phyloP scores from a whole-genome alignment of 2,329 filamentous ascomycete genomes.

The Chaetomium olivaceum region DNA sequence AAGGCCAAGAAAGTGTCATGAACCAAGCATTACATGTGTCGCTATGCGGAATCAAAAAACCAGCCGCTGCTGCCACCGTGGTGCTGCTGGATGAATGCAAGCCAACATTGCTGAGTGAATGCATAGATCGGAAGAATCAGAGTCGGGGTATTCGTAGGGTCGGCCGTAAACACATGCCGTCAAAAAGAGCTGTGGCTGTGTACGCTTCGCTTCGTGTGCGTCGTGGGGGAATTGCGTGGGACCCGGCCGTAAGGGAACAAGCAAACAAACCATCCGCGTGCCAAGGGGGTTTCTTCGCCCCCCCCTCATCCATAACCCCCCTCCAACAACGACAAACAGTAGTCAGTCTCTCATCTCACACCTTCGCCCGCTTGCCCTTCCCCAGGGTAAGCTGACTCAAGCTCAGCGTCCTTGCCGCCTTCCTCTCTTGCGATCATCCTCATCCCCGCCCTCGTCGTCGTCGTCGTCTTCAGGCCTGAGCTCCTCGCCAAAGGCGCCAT shows the following conservation, averaged over 20 bases:
- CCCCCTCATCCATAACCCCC: not conserved
- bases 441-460: constrained; percentile 35
- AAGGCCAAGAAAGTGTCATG: not conserved
- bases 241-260: not conserved
- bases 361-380: constrained; percentile 37
- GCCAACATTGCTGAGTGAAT: not conserved
- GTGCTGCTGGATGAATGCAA: constrained; percentile 2
- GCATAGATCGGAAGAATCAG: not conserved
- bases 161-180: not conserved
- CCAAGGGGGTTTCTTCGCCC: not conserved
- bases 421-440: constrained; percentile 45
- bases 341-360: constrained; percentile 28
- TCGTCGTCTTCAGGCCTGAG: constrained; percentile 43
- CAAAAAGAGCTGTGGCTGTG: not conserved
- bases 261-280: not conserved
- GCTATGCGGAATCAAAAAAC: not conserved
- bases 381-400: constrained; percentile 60
- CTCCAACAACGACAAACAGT: not conserved
- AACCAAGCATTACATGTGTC: constrained; percentile 11
- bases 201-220: not conserved
- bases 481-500: constrained; percentile 48
- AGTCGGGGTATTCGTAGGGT: not conserved
- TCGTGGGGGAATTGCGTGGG: not conserved
- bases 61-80: not conserved
- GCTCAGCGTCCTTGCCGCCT: constrained; percentile 64